Evolutionary conservation across 1,284 basidiomycete genomes (phyloP).

Genomic region (Cryptococcus sp.): DNA sequence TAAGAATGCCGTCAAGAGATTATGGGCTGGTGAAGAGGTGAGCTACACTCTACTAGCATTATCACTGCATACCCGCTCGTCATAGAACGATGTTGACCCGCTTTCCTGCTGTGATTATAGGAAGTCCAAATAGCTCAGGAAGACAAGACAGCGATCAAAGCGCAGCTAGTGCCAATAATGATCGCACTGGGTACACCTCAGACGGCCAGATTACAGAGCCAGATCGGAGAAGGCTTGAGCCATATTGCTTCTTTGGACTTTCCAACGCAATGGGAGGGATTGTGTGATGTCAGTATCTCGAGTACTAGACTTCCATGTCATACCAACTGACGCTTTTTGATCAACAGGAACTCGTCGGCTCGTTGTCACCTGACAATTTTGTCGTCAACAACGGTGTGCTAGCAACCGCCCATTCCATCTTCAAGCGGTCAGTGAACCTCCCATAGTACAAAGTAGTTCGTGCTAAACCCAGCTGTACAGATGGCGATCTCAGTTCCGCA

Average conservation of each 20-base stretch:
- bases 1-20: constrained; percentile 80
- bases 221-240: constrained; percentile 86
- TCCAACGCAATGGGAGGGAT: constrained; percentile 76
- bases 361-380: constrained; percentile 75
- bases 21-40: constrained; percentile 76
- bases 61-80: too few relatives aligned
- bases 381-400: constrained; percentile 86
- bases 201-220: constrained; percentile 59
- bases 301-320: neutral
- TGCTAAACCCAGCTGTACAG: constrained; percentile 26
- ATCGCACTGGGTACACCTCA: constrained; percentile 56
- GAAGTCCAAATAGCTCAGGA: constrained; percentile 40
- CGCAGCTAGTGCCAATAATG: constrained; percentile 59
- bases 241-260: constrained; percentile 86
- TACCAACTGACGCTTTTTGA: neutral
- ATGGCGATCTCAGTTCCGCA: constrained; percentile 89
- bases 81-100: too few relatives aligned
- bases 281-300: constrained; percentile 70
- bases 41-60: constrained; percentile 31
- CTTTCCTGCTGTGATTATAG: constrained; percentile 8
- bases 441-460: too few relatives aligned
- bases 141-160: constrained; percentile 58
- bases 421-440: constrained; percentile 60
- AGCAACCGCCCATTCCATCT: constrained; percentile 93
- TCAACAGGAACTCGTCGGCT: constrained; percentile 75